Evolutionary conservation across 768 basidiomycete species (phyloP), one percentile per base, ranked within the genome.

Genomic region (Hericium rajendrae): DNA sequence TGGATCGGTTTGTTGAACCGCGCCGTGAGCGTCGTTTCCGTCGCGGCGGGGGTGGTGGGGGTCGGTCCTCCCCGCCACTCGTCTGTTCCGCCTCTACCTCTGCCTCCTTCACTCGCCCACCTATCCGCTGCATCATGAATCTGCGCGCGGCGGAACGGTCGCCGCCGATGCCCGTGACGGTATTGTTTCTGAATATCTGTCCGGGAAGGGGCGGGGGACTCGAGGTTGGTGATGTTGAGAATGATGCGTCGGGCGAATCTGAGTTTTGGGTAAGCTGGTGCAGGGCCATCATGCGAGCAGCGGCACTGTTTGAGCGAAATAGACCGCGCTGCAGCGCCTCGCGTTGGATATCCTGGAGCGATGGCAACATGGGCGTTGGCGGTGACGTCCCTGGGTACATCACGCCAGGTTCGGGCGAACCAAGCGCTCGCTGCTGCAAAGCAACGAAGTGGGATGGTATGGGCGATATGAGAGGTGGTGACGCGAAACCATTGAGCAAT

Each of bases 251-350:
- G 60, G 82, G 80, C 4, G 77, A 73, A 60, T 88, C 87, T 51
- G 78, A 77, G 26, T 85, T 86, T 41, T 89, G 88, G 1, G 87
- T 92, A 56, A 97, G 75, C 68, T 92, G 94, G 60, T 84, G 83
- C 81, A 95, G 82, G 4, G 92, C 92, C 70, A 83, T 73, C 64
- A 82, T 79, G 50, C 86, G 79, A 20, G 87, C 88, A n/a, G 89
- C 77, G 11, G 83, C 90, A 65, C 93, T 94, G 68, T 94, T 94
- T 2, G 94, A 94, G 18, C 94, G 85, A 66, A 90, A 85, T 2
- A 97, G 79, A 15, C 86, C 86, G 16, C 71, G 64, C 26, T 65
- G 61, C 50, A 61, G 60, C 40, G 64, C 67, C 59, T 60, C 67
- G 65, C 76, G 81, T 66, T 85, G 85, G 39, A 94, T 73, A 20